A percentile compares a stretch with the other conserved stretches of the same genome.
Evolutionary conservation across 2,329 filamentous ascomycete genomes (phyloP).

Genomic region (Atkinsonella hypoxylon): DNA sequence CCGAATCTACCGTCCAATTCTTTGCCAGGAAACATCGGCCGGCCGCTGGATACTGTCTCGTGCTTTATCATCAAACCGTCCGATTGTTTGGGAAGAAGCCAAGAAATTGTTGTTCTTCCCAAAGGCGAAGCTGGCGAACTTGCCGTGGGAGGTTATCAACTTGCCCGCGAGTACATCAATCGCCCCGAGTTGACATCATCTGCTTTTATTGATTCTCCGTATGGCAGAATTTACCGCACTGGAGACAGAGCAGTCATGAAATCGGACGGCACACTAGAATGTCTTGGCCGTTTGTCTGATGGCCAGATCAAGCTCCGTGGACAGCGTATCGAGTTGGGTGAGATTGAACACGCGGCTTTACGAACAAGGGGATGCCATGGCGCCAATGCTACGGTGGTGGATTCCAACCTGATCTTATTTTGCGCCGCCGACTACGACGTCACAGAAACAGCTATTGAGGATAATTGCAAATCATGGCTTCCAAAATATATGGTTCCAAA

Average conservation of each 20-base stretch:
- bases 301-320: slow-evolving; percentile 82
- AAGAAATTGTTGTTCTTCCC: slow-evolving; percentile 42
- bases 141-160: slow-evolving; percentile 66
- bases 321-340: slow-evolving; percentile 70
- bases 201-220: slow-evolving; percentile 57
- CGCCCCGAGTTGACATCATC: slow-evolving; percentile 59
- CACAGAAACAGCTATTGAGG: slow-evolving; percentile 32
- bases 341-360: slow-evolving; percentile 60
- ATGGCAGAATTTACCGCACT: slow-evolving; percentile 68
- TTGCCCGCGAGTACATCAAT: slow-evolving; percentile 74
- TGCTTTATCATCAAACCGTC: slow-evolving; percentile 53
- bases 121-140: slow-evolving; percentile 65
- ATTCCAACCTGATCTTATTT: slow-evolving; percentile 62
- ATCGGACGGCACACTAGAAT: slow-evolving; percentile 62
- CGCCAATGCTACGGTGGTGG: slow-evolving; percentile 54
- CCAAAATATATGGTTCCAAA: slow-evolving; percentile 74
- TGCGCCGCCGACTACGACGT: slow-evolving; percentile 40
- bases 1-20: slow-evolving; percentile 44
- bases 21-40: slow-evolving; percentile 58
- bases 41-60: slow-evolving; percentile 71
- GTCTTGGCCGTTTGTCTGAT: slow-evolving; percentile 63
- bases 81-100: slow-evolving; percentile 7
- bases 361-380: slow-evolving; percentile 50
- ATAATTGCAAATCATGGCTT: slow-evolving; percentile 60
- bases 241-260: slow-evolving; percentile 69